These are phyloP conservation scores for Tephrocybe sp. DNA, from an alignment of 768 basidiomycete genomes.

Conservation along the genomic window DNA sequence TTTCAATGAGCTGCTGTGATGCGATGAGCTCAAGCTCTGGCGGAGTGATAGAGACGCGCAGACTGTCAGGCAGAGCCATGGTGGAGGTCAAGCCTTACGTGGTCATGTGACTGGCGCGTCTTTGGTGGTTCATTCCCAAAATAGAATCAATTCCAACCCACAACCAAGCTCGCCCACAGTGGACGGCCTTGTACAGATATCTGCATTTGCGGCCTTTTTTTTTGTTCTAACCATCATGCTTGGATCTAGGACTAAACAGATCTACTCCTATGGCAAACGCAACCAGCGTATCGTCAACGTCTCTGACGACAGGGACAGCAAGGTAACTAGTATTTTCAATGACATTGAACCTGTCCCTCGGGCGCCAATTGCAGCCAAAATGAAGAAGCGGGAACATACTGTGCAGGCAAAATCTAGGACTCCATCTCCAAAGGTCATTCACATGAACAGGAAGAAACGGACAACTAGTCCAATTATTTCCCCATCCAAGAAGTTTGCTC, in stretches of 20 bases:
- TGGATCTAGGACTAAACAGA: slow-evolving; percentile 61
- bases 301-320: slow-evolving; percentile 31
- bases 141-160: slow-evolving; percentile 9
- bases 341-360: slow-evolving; percentile 40
- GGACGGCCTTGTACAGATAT: slow-evolving; percentile 1
- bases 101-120: slow-evolving; percentile 32
- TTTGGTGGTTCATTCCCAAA: slow-evolving; percentile 19
- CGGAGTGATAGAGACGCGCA: slow-evolving; percentile 75
- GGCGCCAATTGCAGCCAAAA: slow-evolving; percentile 40
- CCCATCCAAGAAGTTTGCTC: slow-evolving; percentile 30
- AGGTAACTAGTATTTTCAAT: slow-evolving; percentile 39
- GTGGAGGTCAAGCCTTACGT: background rate
- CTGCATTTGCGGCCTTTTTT: slow-evolving; percentile 13
- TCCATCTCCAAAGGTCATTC: slow-evolving; percentile 37
- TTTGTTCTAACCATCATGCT: slow-evolving; percentile 42
- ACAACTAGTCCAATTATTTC: slow-evolving; percentile 35
- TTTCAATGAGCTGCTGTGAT: slow-evolving; percentile 80
- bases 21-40: slow-evolving; percentile 89
- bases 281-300: slow-evolving; percentile 58
- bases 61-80: slow-evolving; percentile 78
- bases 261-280: slow-evolving; percentile 66
- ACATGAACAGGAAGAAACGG: slow-evolving; percentile 40
- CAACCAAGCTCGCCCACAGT: background rate
- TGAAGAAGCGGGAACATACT: slow-evolving; percentile 48
- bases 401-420: slow-evolving; percentile 31